Conservation (phyloP, 805 yeast species). For the Candida dajiaensis region DNA sequence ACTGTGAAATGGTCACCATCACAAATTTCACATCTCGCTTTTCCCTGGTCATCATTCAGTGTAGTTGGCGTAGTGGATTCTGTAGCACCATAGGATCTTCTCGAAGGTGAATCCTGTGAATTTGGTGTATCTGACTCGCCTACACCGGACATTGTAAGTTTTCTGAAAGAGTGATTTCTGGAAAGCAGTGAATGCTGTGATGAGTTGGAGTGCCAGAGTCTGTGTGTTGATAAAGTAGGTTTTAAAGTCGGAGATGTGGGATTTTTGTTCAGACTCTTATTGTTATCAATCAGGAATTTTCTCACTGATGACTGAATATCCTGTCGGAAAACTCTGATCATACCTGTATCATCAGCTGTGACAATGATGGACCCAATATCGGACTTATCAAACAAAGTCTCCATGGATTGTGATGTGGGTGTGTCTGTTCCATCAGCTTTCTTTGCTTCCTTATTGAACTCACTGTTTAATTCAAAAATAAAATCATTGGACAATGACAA, state of each 20-base stretch:
- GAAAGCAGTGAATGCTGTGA: slow-evolving; percentile 15
- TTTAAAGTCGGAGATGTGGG: background rate
- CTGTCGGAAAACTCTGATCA: slow-evolving; percentile 71
- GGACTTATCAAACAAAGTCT: slow-evolving; percentile 23
- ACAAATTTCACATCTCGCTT: slow-evolving; percentile 21
- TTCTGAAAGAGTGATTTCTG: slow-evolving; percentile 7
- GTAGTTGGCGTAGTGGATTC: background rate
- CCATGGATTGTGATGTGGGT: slow-evolving; percentile 5
- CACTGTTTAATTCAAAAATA: slow-evolving; percentile 54
- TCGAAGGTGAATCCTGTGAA: background rate
- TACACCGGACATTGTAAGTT: background rate
- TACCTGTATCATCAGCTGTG: slow-evolving; percentile 70
- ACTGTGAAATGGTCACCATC: slow-evolving; percentile 22
- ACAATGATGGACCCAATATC: slow-evolving; percentile 50
- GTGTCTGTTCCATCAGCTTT: slow-evolving; percentile 3
- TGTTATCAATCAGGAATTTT: background rate
- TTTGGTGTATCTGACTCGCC: slow-evolving; percentile 2
- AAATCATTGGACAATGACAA: slow-evolving; percentile 74
- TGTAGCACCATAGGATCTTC: background rate
- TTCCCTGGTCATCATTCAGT: background rate
- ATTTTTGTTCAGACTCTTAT: slow-evolving; percentile 1
- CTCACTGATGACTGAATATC: slow-evolving; percentile 52
- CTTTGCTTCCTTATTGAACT: slow-evolving; percentile 17
- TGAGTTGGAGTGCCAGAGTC: slow-evolving; percentile 7
- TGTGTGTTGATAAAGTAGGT: background rate